Conservation (phyloP, 257 asterid genomes). For the Coffea canephora region DNA sequence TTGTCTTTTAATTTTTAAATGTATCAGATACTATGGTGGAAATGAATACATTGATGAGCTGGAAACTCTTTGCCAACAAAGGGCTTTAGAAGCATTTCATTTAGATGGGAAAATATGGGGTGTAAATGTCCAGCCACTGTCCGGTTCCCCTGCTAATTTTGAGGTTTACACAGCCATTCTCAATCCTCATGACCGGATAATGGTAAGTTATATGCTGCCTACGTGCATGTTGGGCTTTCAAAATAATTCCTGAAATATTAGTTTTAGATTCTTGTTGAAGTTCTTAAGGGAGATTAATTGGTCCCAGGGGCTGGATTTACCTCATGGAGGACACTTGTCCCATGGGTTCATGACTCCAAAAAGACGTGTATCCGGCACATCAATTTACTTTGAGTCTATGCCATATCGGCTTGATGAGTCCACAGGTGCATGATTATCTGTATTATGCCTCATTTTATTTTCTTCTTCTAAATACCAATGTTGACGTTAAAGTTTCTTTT, state of each 20-base stretch:
- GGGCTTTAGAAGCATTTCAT: constrained; percentile 88
- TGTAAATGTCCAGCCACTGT: constrained; percentile 88
- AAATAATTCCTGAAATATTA: background rate
- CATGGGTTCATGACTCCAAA: constrained; percentile 98
- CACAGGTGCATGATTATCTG: constrained; percentile 47
- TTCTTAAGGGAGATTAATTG: constrained; percentile 12
- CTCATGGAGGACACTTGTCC: constrained; percentile 95
- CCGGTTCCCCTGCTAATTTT: constrained; percentile 98
- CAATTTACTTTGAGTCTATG: constrained; percentile 92
- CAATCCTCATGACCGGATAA: constrained; percentile 84
- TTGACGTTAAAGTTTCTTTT: constrained; percentile 6
- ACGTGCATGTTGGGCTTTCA: background rate
- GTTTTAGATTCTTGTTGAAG: background rate
- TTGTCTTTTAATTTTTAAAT: background rate
- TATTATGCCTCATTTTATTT: constrained; percentile 1
- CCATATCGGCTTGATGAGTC: constrained; percentile 89
- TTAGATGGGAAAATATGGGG: constrained; percentile 82
- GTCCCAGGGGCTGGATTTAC: constrained; percentile 86
- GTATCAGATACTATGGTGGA: constrained; percentile 83
- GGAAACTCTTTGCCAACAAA: constrained; percentile 86
- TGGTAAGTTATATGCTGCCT: constrained; percentile 43
- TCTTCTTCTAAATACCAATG: no score
- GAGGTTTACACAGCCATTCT: constrained; percentile 91
- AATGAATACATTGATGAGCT: constrained; percentile 84
- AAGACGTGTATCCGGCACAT: constrained; percentile 90